These are phyloP conservation scores for Mycosphaerelloides madeirae DNA, from an alignment of 2,329 filamentous ascomycete species.

Conservation along the genomic window DNA sequence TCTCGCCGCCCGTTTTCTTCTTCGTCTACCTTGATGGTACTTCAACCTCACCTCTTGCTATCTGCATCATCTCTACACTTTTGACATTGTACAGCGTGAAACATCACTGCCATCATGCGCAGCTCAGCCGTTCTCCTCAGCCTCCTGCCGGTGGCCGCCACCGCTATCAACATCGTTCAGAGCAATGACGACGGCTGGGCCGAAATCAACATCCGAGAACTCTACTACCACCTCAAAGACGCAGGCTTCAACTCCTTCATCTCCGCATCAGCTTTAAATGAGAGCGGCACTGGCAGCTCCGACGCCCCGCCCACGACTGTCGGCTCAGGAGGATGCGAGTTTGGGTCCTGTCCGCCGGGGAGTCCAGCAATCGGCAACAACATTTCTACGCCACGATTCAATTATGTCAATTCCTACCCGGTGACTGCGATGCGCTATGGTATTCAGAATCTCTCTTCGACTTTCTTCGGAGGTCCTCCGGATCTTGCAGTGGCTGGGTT, in stretches of 20 bases:
- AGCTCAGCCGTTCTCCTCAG: neutral
- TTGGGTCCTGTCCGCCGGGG: slow-evolving; percentile 55
- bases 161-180: slow-evolving; percentile 53
- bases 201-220: slow-evolving; percentile 59
- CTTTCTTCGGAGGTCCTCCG: slow-evolving; percentile 51
- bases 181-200: slow-evolving; percentile 73
- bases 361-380: slow-evolving; percentile 57
- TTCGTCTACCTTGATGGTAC: too few relatives aligned
- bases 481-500: slow-evolving; percentile 63
- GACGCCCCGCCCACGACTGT: slow-evolving; percentile 17
- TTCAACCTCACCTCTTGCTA: too few relatives aligned
- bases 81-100: too few relatives aligned
- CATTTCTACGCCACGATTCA: slow-evolving; percentile 52
- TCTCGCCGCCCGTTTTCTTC: too few relatives aligned
- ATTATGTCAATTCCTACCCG: slow-evolving; percentile 66
- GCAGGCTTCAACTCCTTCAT: slow-evolving; percentile 60
- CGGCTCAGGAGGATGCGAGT: slow-evolving; percentile 48
- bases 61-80: too few relatives aligned
- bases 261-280: slow-evolving; percentile 61
- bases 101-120: neutral
- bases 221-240: slow-evolving; percentile 53
- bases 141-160: neutral
- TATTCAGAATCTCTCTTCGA: slow-evolving; percentile 52
- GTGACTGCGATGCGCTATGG: slow-evolving; percentile 61
- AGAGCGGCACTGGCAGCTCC: slow-evolving; percentile 53